These are phyloP conservation scores for Panaeolus papilionaceus DNA, from an alignment of 768 basidiomycete genomes.

Conservation along the genomic window DNA sequence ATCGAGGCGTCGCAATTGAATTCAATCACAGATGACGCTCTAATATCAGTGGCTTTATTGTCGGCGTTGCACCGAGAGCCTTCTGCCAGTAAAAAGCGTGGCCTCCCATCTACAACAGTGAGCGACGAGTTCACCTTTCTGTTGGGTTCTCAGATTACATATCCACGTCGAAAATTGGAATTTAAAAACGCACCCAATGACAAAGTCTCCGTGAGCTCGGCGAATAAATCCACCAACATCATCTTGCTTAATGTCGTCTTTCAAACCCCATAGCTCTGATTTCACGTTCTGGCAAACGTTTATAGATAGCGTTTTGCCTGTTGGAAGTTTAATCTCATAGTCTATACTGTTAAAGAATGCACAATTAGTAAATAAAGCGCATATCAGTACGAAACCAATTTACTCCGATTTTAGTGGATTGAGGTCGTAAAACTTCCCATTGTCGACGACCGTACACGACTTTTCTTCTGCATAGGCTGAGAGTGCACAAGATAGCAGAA, in stretches of 20 bases:
- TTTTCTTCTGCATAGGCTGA: slow-evolving; percentile 47
- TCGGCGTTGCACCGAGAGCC: slow-evolving; percentile 70
- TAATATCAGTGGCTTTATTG: slow-evolving; percentile 40
- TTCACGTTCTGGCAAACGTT: slow-evolving; percentile 68
- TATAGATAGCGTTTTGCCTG: slow-evolving; percentile 54
- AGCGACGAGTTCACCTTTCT: slow-evolving; percentile 74
- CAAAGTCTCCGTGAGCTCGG: slow-evolving; percentile 69
- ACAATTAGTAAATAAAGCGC: slow-evolving; percentile 17
- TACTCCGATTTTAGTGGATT: slow-evolving; percentile 66
- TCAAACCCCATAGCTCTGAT: slow-evolving; percentile 64
- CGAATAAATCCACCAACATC: slow-evolving; percentile 70
- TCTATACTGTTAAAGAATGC: slow-evolving; percentile 57
- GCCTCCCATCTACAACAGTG: slow-evolving; percentile 52
- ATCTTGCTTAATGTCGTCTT: slow-evolving; percentile 54
- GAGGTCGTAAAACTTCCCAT: slow-evolving; percentile 70
- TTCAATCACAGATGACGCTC: slow-evolving; percentile 71
- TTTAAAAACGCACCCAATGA: slow-evolving; percentile 61
- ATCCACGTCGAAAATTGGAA: slow-evolving; percentile 1
- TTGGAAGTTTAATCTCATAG: slow-evolving; percentile 57
- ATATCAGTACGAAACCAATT: slow-evolving; percentile 24
- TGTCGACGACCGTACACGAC: slow-evolving; percentile 64
- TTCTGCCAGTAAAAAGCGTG: slow-evolving; percentile 60
- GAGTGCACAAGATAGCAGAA: slow-evolving; percentile 20
- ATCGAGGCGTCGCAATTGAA: slow-evolving; percentile 80
- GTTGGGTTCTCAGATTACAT: neutral